Base-by-base conservation (phyloP, 805 yeast species). In the Schwanniomyces pseudopolymorphus region DNA sequence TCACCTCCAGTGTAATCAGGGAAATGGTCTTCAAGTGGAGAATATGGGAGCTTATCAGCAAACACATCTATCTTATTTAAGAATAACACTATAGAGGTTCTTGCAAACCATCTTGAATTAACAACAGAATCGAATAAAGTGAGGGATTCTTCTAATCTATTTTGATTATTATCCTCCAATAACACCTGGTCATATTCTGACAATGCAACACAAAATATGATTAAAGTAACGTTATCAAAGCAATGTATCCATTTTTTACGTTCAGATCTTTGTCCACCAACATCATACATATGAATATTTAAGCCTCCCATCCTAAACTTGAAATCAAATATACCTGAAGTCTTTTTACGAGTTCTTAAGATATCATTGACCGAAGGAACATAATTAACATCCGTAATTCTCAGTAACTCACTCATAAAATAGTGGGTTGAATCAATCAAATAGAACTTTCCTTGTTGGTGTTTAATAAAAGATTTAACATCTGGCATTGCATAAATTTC, bases 191-290 rank as follows among this genome's bases (percentile, higher is more conserved):
- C 97, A 61, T 91, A 91, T 62, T 91, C 97, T 2, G 92, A 84
- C 44, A 91, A 67, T 0, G 97, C 90, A 19, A 90, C 96, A 65
- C 97, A 90, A 62, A 90, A 91, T 49, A 91, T 88, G 42, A 91
- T 85, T 40, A 87, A 75, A 0, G 96, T 87, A 27, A 91, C 97
- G 56, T 90, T 89, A 64, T 90, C 96, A 58, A 94, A 94, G 61
- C 96, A 89, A 67, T 94, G 95, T 51, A 94, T 90, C 99, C 99
- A 94, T 66, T 94, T 92, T 60, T 87, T 88, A 44, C 99, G 83
- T 70, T 94, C 99, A 3, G 95, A 83, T 57, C 99, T 76, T 67
- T 94, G 99, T 1, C 97, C 97, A 52, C 97, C 97, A 40, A 91
- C 97, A 64, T 91, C 97, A 59, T 59, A 73, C 78, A 73, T 72